phyloP scores from a whole-genome alignment of 257 asterid genomes.

The Primulina tabacum region DNA sequence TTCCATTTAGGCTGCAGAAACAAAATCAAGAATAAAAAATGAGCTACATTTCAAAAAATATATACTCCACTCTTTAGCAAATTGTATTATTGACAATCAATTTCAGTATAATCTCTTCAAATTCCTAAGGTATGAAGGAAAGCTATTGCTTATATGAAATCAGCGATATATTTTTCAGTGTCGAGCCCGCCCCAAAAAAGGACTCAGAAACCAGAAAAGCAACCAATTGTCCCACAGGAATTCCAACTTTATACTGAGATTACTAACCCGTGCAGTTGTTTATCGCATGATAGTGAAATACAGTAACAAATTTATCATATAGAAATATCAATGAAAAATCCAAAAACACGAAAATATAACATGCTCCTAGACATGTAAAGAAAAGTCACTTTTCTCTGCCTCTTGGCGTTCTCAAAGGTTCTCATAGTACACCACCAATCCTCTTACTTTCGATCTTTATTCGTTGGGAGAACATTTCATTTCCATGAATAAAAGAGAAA shows the following conservation, averaged over 20 bases:
- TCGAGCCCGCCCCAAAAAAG: conserved; percentile 16
- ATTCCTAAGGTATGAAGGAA: conserved; percentile 27
- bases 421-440: conserved; percentile 23
- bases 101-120: conserved; percentile 21
- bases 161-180: conserved; percentile 15
- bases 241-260: conserved; percentile 31
- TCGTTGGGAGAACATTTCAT: conserved; percentile 17
- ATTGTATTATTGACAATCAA: conserved; percentile 23
- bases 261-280: conserved; percentile 27
- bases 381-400: conserved; percentile 18
- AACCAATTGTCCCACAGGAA: conserved; percentile 18
- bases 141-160: conserved; percentile 21
- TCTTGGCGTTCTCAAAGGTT: conserved; percentile 29
- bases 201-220: conserved; percentile 23
- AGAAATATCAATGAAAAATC: no score
- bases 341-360: no score
- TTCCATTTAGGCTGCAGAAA: conserved; percentile 89
- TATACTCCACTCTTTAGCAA: conserved; percentile 17
- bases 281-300: conserved; percentile 26
- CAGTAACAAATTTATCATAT: neutral
- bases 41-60: conserved; percentile 1
- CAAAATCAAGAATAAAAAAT: conserved; percentile 19
- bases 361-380: no score
- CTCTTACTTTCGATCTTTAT: conserved; percentile 21
- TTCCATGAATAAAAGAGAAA: conserved; percentile 27